Conservation (phyloP, 1,139 yeast species). For the Sugiyamaella xylanicola region DNA sequence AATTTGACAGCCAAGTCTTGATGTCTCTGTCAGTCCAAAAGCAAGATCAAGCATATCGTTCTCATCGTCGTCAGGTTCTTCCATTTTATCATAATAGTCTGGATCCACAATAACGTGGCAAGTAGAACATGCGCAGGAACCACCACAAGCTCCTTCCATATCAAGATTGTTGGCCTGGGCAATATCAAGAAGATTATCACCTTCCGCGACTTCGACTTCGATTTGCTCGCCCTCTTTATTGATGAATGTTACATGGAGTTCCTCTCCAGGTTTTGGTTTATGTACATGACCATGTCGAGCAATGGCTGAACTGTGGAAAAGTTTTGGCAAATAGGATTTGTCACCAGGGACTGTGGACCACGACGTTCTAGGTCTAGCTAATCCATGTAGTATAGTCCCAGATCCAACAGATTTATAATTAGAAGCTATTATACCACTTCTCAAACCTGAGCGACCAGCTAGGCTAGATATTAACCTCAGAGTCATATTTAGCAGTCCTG, state of each 20-base stretch:
- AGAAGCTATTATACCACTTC: not conserved
- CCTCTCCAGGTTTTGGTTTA: constrained; percentile 93
- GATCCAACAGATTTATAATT: not conserved
- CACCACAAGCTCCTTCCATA: constrained; percentile 99
- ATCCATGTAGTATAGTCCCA: not conserved
- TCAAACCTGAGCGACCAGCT: not conserved
- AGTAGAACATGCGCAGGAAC: constrained; percentile 97
- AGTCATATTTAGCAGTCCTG: too few relatives aligned
- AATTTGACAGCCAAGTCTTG: constrained; percentile 93
- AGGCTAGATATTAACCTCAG: not conserved
- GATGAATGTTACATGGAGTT: constrained; percentile 83
- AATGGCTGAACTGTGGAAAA: constrained; percentile 6
- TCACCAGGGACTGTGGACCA: not conserved
- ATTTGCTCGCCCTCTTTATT: constrained; percentile 87
- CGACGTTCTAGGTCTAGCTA: not conserved
- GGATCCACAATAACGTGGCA: constrained; percentile 97
- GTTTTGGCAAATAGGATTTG: not conserved
- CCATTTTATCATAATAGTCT: constrained; percentile 82
- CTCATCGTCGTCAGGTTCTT: constrained; percentile 97
- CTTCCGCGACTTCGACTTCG: constrained; percentile 84
- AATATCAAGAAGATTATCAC: constrained; percentile 87
- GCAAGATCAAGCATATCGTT: constrained; percentile 98
- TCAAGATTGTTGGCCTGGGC: constrained; percentile 93
- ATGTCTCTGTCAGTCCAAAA: constrained; percentile 89
- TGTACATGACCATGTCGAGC: constrained; percentile 76